These are phyloP conservation scores for Lomentospora prolificans DNA, from an alignment of 2,329 filamentous ascomycete species.

Conservation along the genomic window DNA sequence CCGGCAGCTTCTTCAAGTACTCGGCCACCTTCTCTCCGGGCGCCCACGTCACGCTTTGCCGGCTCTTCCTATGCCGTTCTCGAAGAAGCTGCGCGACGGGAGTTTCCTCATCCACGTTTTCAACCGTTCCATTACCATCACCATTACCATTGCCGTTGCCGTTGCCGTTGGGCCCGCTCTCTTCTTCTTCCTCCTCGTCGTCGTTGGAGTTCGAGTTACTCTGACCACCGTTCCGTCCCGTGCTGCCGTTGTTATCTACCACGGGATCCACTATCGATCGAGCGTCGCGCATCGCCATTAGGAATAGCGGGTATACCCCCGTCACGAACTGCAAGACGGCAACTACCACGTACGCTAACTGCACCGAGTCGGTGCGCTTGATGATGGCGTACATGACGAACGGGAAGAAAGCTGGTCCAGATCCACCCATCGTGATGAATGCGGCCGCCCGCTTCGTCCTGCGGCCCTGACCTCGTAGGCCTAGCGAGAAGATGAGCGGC, in stretches of 20 bases:
- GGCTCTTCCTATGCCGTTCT: neutral
- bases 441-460: slow-evolving; percentile 71
- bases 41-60: neutral
- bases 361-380: slow-evolving; percentile 47
- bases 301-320: slow-evolving; percentile 38
- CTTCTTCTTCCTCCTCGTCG: neutral
- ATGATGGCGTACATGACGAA: slow-evolving; percentile 64
- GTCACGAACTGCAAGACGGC: slow-evolving; percentile 38
- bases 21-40: neutral
- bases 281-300: slow-evolving; percentile 36
- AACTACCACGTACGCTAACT: slow-evolving; percentile 55
- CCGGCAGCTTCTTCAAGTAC: neutral
- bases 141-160: neutral
- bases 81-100: neutral
- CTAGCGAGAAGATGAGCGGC: slow-evolving; percentile 71
- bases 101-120: too few relatives aligned
- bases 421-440: slow-evolving; percentile 67
- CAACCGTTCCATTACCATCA: neutral
- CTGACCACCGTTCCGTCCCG: neutral
- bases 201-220: neutral
- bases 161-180: neutral
- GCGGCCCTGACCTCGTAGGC: slow-evolving; percentile 69
- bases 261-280: slow-evolving; percentile 31
- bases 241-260: neutral
- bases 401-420: slow-evolving; percentile 64